A percentile compares a stretch with the other conserved stretches of the same genome.
Conservation (phyloP, 345 rosid genomes). For the Hibiscus mutabilis region DNA sequence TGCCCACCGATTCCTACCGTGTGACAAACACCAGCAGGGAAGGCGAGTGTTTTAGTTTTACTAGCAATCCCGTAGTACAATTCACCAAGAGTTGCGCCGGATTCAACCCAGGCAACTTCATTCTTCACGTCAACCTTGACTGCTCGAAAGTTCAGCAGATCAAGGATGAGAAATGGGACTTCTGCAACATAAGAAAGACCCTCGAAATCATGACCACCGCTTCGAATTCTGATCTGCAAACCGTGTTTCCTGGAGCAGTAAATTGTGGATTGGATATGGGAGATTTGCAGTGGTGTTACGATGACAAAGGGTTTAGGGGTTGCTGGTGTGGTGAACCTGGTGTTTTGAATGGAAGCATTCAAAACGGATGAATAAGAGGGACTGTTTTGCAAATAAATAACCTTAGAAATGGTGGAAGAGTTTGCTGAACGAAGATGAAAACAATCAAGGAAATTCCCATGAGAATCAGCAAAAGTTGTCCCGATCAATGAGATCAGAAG, state of each 20-base stretch:
- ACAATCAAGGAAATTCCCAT: background rate
- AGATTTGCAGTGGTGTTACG: background rate
- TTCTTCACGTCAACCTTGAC: background rate
- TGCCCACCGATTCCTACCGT: background rate
- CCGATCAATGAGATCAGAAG: background rate
- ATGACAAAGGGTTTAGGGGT: background rate
- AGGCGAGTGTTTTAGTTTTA: slow-evolving; percentile 1
- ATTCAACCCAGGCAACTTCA: background rate
- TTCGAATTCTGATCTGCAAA: background rate
- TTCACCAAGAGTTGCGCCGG: slow-evolving; percentile 1
- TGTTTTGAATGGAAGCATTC: background rate
- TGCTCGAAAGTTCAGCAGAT: background rate
- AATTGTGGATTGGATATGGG: slow-evolving; percentile 5
- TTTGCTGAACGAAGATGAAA: background rate
- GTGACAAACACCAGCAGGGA: background rate
- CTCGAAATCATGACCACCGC: slow-evolving; percentile 11
- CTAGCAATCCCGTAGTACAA: slow-evolving; percentile 1
- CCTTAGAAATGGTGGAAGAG: background rate
- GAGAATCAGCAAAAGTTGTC: background rate
- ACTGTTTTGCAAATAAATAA: background rate
- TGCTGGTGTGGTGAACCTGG: slow-evolving; percentile 4
- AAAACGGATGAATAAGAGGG: background rate
- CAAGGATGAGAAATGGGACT: slow-evolving; percentile 2
- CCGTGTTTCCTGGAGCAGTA: slow-evolving; percentile 1
- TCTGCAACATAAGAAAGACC: slow-evolving; percentile 1